These are phyloP conservation scores for Quercus cerris DNA, from an alignment of 306 rosid species.

Conservation along the genomic window DNA sequence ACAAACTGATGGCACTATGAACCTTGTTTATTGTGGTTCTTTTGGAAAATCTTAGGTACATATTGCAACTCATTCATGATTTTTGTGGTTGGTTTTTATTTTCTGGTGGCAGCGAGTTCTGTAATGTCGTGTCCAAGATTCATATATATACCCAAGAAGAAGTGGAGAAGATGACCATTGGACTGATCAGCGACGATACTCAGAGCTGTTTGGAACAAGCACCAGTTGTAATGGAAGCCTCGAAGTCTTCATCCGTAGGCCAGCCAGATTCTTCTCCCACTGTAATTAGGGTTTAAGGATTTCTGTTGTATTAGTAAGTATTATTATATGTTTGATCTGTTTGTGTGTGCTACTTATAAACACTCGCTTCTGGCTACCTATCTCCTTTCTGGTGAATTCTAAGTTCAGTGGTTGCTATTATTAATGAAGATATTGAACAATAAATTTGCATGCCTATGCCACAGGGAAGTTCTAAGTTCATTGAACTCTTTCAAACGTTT, in stretches of 20 bases:
- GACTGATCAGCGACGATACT: conserved; percentile 70
- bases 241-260: conserved; percentile 89
- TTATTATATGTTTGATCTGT: conserved; percentile 13
- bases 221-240: conserved; percentile 58
- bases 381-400: conserved; percentile 10
- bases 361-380: conserved; percentile 5
- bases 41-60: background rate
- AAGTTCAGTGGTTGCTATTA: conserved; percentile 21
- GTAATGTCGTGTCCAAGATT: conserved; percentile 76
- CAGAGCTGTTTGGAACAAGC: conserved; percentile 91
- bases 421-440: background rate
- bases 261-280: conserved; percentile 90
- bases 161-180: conserved; percentile 91
- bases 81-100: conserved; percentile 6
- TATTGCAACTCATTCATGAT: background rate
- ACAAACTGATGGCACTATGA: background rate
- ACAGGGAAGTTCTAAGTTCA: background rate
- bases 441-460: background rate
- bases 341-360: conserved; percentile 21
- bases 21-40: background rate
- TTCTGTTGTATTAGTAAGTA: conserved; percentile 17
- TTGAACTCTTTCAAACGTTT: too few species aligned
- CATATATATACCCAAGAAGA: conserved; percentile 83
- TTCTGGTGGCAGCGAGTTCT: conserved; percentile 72
- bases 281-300: conserved; percentile 47